Evolutionary conservation across 2,329 filamentous ascomycete genomes (phyloP), one percentile per base, ranked within the genome.

Genomic region (Beauveria sp.): DNA sequence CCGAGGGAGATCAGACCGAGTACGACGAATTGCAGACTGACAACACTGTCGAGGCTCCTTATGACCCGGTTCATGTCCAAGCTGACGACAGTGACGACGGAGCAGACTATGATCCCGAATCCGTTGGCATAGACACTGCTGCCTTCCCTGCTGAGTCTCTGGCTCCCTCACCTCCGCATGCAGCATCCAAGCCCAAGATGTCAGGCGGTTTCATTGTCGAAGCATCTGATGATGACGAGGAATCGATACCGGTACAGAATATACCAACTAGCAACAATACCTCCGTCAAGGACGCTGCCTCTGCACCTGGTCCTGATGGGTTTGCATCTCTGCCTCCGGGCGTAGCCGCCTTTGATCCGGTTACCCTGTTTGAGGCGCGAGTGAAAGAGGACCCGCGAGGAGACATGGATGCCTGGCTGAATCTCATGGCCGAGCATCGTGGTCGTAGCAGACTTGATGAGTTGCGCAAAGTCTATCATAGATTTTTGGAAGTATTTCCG

Each of bases 301-400:
- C 42, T 22, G 66, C 68, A 45, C 61, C 65, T 62, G 61, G 65
- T 46, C 63, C 68, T 28, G 69, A 64, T 55, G 60, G 66, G n/a
- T 64, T 70, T 50, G 70, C 72, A 65, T 68, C 70, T 66, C 70
- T 72, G 61, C 71, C 73, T 64, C 68, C 72, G 63, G 64, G 68
- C 24, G 73, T 79, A 67, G 73, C 78, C 65, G 75, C 77, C 63
- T 75, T 81, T 75, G 89, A 96, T 75, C 84, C 84, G 66, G 81
- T 93, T 68, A 86, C 88, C 62, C 84, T 93, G 63, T 81, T 98
- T 70, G 93, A 99, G 78, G 90, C 95, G 73, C 87, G 93, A 70
- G 89, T 98, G 73, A 88, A 89, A 72, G 90, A 97, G 70, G 95
- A 99, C 71, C 90, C 93, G 18, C 89, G 91, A 69, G 95, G 93